Percentiles rank a stretch among this genome's conserved stretches.
Conservation (phyloP, 2,329 filamentous ascomycete species). For the Claviceps fusiformis region DNA sequence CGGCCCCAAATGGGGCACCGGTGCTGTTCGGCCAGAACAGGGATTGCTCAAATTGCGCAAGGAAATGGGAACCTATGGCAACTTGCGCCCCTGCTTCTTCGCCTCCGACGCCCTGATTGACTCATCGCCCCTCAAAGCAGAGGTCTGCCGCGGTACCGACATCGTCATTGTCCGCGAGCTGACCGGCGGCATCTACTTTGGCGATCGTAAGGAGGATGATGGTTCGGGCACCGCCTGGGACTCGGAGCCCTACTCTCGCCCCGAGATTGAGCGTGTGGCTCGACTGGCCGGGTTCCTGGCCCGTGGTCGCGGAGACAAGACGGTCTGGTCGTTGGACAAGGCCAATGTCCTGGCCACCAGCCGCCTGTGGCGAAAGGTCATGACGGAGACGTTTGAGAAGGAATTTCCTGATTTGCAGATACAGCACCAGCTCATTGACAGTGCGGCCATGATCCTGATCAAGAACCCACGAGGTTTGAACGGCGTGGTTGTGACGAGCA, state of each 20-base stretch:
- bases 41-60: constrained; percentile 84
- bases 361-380: constrained; percentile 77
- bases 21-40: constrained; percentile 78
- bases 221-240: constrained; percentile 53
- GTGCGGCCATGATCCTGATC: constrained; percentile 90
- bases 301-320: constrained; percentile 53
- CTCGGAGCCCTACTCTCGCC: constrained; percentile 71
- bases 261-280: constrained; percentile 79
- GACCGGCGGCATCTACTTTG: constrained; percentile 91
- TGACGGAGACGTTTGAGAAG: constrained; percentile 69
- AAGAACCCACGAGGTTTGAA: constrained; percentile 84
- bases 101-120: constrained; percentile 75
- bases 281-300: constrained; percentile 72
- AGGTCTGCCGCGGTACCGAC: constrained; percentile 75
- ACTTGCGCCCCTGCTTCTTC: constrained; percentile 93
- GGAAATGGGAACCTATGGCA: constrained; percentile 86
- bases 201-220: constrained; percentile 53
- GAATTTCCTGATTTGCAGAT: constrained; percentile 82
- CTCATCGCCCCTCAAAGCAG: constrained; percentile 72
- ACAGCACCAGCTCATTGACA: constrained; percentile 85
- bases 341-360: constrained; percentile 89
- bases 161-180: constrained; percentile 88
- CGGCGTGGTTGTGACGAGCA: constrained; percentile 82
- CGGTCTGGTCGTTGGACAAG: constrained; percentile 76
- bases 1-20: constrained; percentile 92